phyloP scores from a whole-genome alignment of 371 early-diverging fungal genomes.

The Batrachochytrium dendrobatidis region DNA sequence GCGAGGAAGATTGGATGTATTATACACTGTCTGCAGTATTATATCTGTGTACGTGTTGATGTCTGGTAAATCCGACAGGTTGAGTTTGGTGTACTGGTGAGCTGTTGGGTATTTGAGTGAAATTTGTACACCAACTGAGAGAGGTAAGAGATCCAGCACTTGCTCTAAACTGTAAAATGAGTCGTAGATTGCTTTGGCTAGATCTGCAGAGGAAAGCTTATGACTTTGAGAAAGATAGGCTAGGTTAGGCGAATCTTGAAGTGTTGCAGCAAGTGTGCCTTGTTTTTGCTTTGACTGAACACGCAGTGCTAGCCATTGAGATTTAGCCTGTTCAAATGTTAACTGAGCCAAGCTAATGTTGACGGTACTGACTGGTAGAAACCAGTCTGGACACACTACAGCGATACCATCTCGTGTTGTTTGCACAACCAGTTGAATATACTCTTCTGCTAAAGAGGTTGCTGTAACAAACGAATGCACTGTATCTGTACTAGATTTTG shows the following conservation, averaged over 20 bases:
- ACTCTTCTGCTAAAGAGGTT: constrained; percentile 44
- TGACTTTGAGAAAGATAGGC: no score
- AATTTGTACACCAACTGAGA: constrained; percentile 70
- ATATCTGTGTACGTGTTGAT: constrained; percentile 78
- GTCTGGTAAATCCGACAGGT: constrained; percentile 50
- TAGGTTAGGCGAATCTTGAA: no score
- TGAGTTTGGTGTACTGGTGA: constrained; percentile 40
- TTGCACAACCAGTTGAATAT: constrained; percentile 79
- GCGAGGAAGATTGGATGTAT: constrained; percentile 37
- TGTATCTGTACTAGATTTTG: constrained; percentile 85
- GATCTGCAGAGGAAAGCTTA: constrained; percentile 7
- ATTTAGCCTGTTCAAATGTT: constrained; percentile 45
- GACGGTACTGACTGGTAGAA: constrained; percentile 30
- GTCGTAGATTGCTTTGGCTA: constrained; percentile 31
- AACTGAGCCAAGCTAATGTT: constrained; percentile 51
- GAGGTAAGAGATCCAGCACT: constrained; percentile 62
- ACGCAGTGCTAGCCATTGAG: neutral
- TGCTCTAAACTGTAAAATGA: constrained; percentile 68
- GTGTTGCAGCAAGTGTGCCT: no score
- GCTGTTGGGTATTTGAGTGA: constrained; percentile 76
- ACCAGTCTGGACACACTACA: constrained; percentile 70
- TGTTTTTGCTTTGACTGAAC: no score
- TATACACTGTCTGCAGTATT: constrained; percentile 72
- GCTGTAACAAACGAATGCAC: constrained; percentile 72
- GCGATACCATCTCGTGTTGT: constrained; percentile 83